Base-by-base conservation (phyloP, 73 alveolate species). In the Paramecium sexaurelia region DNA sequence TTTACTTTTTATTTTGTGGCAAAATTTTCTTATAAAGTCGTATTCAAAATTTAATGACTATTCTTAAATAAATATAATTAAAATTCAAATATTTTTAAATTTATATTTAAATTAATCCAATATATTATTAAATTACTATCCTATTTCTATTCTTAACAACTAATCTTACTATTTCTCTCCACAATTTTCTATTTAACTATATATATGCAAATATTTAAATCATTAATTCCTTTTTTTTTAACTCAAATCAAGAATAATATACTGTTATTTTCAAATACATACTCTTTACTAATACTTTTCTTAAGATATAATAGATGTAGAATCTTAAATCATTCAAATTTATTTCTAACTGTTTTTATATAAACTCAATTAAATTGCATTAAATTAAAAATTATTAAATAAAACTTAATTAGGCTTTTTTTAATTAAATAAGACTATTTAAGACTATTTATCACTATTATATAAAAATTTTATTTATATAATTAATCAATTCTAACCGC, bases 1-100 rank as follows among this genome's bases (percentile, higher is more conserved):
- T 73, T 39, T 73, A 35, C 87, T 11, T 36, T 33, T 73, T 35
- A 73, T 27, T 27, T 73, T 36, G 87, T 19, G 15, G n/a, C 55
- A 36, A 73, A 73, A 15, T 9, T 3, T 15, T 32, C 67, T 24
- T 73, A 39, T 27, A 73, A 33, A 73, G 57, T 36, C 17, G 6
- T 73, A 73, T 27, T 15, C 19, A 73, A 40, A 78, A 41, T 41
- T 41, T 78, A 78, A 45, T 29, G 73, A 78, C 73, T 78, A 78
- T 41, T 22, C 68, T 78, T 78, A 45, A 26, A 78, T 41, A 17
- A 24, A 41, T 3, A 17, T 41, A 4, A 26, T 11, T n/a, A 19
- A 27, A 24, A 43, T 29, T 37, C 1, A 22, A 29, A 71, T 19
- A 20, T 69, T 32, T 8, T 69, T 20, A 61, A 41, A 0, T 1